Conservation (phyloP, 495 filamentous ascomycete species). For the Aspergillus indologenus region DNA sequence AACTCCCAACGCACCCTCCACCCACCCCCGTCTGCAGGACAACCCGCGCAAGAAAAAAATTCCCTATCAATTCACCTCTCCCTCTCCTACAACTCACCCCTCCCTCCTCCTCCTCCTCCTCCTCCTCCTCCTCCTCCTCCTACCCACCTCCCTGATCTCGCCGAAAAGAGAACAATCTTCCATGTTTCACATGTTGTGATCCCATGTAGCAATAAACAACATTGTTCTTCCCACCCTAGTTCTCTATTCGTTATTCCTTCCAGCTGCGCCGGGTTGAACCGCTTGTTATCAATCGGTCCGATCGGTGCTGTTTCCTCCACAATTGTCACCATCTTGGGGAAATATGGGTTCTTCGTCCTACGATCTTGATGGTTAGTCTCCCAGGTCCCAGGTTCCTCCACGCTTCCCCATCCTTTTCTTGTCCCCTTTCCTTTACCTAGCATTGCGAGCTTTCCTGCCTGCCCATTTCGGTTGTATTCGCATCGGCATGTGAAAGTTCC, state of each 20-base stretch:
- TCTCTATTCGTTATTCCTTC: constrained; percentile 7
- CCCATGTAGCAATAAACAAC: constrained; percentile 23
- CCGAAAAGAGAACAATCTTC: constrained; percentile 2
- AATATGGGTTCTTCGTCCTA: constrained; percentile 41
- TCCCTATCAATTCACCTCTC: not conserved
- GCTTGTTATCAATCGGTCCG: constrained; percentile 21
- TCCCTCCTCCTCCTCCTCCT: not conserved
- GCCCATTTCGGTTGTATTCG: not conserved
- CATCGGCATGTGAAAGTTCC: not conserved
- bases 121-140: not conserved
- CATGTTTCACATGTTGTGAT: constrained; percentile 12
- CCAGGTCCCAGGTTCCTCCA: constrained; percentile 11
- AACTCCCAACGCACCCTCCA: not conserved
- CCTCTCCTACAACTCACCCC: not conserved
- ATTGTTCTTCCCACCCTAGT: constrained; percentile 2
- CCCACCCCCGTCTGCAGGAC: not conserved
- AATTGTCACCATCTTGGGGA: constrained; percentile 18
- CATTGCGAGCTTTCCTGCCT: not conserved
- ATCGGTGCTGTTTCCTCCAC: constrained; percentile 21
- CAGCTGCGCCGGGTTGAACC: constrained; percentile 30
- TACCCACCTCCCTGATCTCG: not conserved
- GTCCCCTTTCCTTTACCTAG: constrained; percentile 16
- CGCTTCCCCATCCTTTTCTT: constrained; percentile 16
- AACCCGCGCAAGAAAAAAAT: not conserved
- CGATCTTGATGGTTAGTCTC: constrained; percentile 43